Conservation (phyloP, 169 alveolate genomes). For the Cryptosporidium canis region DNA sequence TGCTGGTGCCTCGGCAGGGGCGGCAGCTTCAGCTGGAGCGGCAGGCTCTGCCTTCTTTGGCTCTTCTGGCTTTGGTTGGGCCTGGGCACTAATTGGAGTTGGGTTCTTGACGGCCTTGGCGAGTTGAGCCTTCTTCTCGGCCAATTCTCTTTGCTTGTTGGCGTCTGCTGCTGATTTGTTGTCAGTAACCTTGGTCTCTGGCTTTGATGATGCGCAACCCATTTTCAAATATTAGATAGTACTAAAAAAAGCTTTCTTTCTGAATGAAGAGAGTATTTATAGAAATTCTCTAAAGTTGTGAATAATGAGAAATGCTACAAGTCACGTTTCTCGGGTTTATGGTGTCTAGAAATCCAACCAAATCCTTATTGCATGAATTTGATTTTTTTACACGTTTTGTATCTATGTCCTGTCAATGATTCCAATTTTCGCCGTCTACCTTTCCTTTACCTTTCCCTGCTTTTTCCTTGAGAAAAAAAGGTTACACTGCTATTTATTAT, state of each 20-base stretch:
- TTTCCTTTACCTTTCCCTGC: neutral
- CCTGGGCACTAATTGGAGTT: neutral
- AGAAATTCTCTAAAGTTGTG: neutral
- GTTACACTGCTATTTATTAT: neutral
- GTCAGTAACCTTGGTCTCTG: constrained; percentile 48
- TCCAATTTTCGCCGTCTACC: constrained; percentile 1
- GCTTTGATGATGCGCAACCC: constrained; percentile 73
- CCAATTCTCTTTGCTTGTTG: constrained; percentile 62
- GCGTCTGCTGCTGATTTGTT: constrained; percentile 53
- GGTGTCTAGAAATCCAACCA: constrained; percentile 32
- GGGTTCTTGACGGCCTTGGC: constrained; percentile 64
- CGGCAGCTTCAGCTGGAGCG: neutral
- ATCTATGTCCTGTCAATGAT: constrained; percentile 66
- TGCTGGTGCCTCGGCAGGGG: neutral
- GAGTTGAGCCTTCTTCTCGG: constrained; percentile 56
- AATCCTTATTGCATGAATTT: constrained; percentile 26
- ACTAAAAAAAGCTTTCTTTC: neutral
- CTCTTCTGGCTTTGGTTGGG: constrained; percentile 48
- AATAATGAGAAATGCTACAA: neutral
- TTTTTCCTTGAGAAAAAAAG: neutral
- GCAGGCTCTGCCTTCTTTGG: constrained; percentile 5
- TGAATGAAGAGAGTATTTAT: neutral
- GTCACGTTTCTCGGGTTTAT: neutral
- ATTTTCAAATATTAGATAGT: constrained; percentile 4
- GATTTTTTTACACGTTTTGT: neutral